Base-by-base conservation (phyloP, 1,284 basidiomycete genomes). In the Tausonia pullulans region DNA sequence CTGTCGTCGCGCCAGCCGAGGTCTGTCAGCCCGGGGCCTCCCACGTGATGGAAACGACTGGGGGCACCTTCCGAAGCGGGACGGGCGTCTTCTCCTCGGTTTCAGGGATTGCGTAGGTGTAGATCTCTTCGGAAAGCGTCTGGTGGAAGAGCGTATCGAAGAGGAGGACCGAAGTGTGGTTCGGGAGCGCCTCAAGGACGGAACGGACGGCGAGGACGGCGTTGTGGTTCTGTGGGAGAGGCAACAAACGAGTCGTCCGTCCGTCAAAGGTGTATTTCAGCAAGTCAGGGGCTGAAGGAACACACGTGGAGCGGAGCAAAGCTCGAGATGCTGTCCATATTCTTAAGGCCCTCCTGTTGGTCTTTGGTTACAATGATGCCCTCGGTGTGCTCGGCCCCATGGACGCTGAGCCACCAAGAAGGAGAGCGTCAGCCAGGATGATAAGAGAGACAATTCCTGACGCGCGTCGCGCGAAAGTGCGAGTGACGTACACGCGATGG, bases 71-170 rank as follows among this genome's bases (percentile, higher is more conserved):
- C 71, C 84, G 84, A 55, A 93, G 78, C 0, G 87, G 87, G 66
- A 81, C 78, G 3, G 81, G 80, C 50, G 82, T 75, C 63, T 80
- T 76, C 0, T 86, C 84, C 16, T 85, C 74, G 5, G 81, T 76
- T 64, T 81, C 83, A 63, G 87, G 79, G 61, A 93, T 85, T 0
- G 89, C 82, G 72, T 90, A 92, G 58, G 82, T 87, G 60, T 86
- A 82, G 62, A 90, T 83, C 70, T 88, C 84, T 5, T 77, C 71
- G 0, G 88, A 87, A 13, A 93, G 82, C 7, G 86, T 82, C 56
- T 80, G 80, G 72, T 94, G 91, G 77, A 93, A 93, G 5, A 87
- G 80, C 0, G 89, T 90, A 74, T 93, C 90, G 73, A 93, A 94
- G 71, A 77, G 72, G 44, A 80, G 74, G 11, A 79, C 68, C 5